Evolutionary conservation across 179 eudicot species (phyloP).

Genomic region (Camellia oleifera): DNA sequence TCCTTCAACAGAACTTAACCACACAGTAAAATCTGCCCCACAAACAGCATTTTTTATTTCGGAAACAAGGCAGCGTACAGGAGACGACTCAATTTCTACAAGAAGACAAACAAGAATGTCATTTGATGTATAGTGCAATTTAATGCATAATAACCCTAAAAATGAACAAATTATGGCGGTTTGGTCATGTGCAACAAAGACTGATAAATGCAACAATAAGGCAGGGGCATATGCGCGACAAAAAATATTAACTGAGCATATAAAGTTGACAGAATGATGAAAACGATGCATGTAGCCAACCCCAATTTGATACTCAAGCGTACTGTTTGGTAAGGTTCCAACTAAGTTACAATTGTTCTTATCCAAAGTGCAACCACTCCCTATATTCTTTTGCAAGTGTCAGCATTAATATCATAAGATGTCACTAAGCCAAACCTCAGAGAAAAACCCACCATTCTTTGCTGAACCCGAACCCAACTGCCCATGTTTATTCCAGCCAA

Average conservation of each 20-base stretch:
- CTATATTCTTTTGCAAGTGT: neutral
- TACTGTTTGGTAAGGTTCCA: neutral
- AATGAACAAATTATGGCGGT: neutral
- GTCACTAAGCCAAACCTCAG: neutral
- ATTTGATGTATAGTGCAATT: neutral
- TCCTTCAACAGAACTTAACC: constrained; percentile 81
- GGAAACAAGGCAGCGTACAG: constrained; percentile 78
- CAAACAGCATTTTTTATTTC: constrained; percentile 65
- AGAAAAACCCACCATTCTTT: constrained; percentile 57
- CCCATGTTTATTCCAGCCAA: constrained; percentile 99
- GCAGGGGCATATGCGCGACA: too few species aligned
- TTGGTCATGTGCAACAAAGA: too few species aligned
- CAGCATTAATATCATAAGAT: neutral
- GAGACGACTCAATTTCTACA: constrained; percentile 83
- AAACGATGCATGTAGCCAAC: too few species aligned
- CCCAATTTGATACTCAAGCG: too few species aligned
- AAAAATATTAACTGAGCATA: too few species aligned
- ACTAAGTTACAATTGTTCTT: neutral
- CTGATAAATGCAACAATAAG: too few species aligned
- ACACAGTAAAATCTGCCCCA: constrained; percentile 91
- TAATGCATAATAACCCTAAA: constrained; percentile 12
- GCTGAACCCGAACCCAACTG: constrained; percentile 89
- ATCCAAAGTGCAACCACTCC: neutral
- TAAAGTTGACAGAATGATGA: too few species aligned
- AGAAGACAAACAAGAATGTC: constrained; percentile 7